Percentiles rank a stretch among this genome's conserved stretches.
These are phyloP conservation scores for Durotheca rogersii DNA, from an alignment of 495 filamentous ascomycete genomes.

Conservation along the genomic window DNA sequence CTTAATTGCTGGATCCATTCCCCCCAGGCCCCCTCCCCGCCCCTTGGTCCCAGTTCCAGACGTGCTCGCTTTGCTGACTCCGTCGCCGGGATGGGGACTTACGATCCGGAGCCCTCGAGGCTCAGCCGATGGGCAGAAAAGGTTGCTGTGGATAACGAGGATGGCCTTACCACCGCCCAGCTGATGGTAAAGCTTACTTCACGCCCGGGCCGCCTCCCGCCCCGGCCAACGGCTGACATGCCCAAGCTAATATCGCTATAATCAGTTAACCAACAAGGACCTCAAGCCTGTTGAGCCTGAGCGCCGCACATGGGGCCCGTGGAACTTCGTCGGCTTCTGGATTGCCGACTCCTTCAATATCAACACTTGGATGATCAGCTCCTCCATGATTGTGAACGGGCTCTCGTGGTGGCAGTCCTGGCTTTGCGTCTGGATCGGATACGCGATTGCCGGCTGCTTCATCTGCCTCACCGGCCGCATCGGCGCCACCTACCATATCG, in stretches of 20 bases:
- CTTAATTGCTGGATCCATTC: too few species aligned
- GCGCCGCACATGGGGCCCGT: slow-evolving; percentile 81
- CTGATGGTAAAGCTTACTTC: slow-evolving; percentile 59
- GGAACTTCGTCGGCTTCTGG: slow-evolving; percentile 92
- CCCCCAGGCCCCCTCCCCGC: too few species aligned
- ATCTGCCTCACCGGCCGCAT: slow-evolving; percentile 80
- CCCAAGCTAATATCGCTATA: slow-evolving; percentile 15
- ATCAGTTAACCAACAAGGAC: slow-evolving; percentile 78
- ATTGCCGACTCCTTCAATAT: slow-evolving; percentile 95
- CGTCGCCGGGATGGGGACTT: slow-evolving; percentile 23
- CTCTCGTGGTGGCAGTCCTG: slow-evolving; percentile 96
- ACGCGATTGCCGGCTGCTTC: slow-evolving; percentile 72
- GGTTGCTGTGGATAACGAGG: slow-evolving; percentile 70
- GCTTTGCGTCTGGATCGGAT: slow-evolving; percentile 87
- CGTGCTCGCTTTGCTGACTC: not conserved
- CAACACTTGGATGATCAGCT: slow-evolving; percentile 98
- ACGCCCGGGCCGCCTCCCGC: not conserved
- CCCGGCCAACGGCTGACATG: slow-evolving; percentile 8
- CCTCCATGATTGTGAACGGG: slow-evolving; percentile 69
- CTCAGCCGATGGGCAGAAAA: slow-evolving; percentile 46
- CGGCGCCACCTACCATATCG: slow-evolving; percentile 86
- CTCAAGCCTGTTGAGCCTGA: slow-evolving; percentile 87
- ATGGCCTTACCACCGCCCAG: slow-evolving; percentile 78
- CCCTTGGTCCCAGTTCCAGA: too few species aligned
- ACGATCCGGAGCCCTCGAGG: slow-evolving; percentile 30